Evolutionary conservation across 2,329 filamentous ascomycete genomes (phyloP).

Genomic region (Raffaelea albimanens): DNA sequence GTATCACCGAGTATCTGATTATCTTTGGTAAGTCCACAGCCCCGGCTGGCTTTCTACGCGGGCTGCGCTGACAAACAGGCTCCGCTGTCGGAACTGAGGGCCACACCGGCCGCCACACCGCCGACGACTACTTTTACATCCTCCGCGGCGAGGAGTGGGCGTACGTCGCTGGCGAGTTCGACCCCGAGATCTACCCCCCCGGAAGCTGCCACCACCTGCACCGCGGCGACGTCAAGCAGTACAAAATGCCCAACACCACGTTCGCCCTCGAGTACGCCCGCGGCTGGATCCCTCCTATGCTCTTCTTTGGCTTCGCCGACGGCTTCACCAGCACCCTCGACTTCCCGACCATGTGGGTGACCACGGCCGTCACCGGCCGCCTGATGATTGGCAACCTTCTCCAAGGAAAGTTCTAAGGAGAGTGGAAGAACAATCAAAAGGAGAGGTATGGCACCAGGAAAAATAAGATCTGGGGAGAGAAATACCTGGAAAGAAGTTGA

Average conservation of each 20-base stretch:
- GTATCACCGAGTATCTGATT: conserved; percentile 82
- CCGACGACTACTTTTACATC: conserved; percentile 94
- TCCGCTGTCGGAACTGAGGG: conserved; percentile 78
- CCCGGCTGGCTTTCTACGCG: conserved; percentile 9
- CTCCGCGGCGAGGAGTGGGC: conserved; percentile 67
- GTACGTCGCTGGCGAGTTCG: conserved; percentile 59
- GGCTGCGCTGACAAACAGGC: conserved; percentile 28
- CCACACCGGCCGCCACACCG: conserved; percentile 79
- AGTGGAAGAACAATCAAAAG: background rate
- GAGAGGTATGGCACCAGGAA: background rate
- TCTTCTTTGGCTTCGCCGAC: conserved; percentile 83
- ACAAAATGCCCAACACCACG: conserved; percentile 66
- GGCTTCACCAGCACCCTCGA: conserved; percentile 72
- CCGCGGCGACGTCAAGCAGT: conserved; percentile 69
- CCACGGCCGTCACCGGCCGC: conserved; percentile 60
- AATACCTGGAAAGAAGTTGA: no score
- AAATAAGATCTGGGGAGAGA: no score
- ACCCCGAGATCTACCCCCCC: conserved; percentile 58
- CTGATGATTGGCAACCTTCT: conserved; percentile 70
- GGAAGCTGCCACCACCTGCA: conserved; percentile 64
- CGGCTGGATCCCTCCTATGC: conserved; percentile 89
- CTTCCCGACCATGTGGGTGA: conserved; percentile 75
- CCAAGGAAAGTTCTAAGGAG: conserved; percentile 54
- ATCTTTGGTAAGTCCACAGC: conserved; percentile 53
- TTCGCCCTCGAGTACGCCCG: conserved; percentile 78